Percentiles rank a stretch among this genome's conserved stretches.
These are phyloP conservation scores for Rhizophagus clarus DNA, from an alignment of 192 early-diverging fungal species.

Conservation along the genomic window DNA sequence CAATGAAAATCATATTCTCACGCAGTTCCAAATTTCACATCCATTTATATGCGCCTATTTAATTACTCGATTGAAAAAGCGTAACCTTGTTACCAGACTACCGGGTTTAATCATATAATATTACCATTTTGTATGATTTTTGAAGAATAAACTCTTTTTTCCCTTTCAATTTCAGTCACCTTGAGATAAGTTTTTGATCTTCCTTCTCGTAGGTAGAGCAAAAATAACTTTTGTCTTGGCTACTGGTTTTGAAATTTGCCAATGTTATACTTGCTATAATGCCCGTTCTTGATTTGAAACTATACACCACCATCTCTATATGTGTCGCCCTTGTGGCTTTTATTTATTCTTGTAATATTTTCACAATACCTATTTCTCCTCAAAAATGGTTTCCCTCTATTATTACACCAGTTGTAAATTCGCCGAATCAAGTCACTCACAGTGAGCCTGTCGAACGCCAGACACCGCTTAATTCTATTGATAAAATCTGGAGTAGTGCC, in stretches of 20 bases:
- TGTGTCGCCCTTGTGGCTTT: slow-evolving; percentile 21
- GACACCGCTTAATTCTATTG: not conserved
- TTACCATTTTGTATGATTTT: no score
- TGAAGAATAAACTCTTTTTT: no score
- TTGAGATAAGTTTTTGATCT: no score
- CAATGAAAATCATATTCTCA: no score
- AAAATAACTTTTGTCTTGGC: not conserved
- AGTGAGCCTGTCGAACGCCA: no score
- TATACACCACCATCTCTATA: slow-evolving; percentile 15
- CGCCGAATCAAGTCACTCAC: not conserved
- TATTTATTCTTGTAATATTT: slow-evolving; percentile 12
- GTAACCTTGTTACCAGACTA: no score
- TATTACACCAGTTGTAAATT: not conserved
- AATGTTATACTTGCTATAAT: slow-evolving; percentile 22
- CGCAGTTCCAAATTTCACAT: no score
- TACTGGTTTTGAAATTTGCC: not conserved
- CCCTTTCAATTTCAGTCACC: no score
- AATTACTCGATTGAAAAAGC: no score
- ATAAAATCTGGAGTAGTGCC: slow-evolving; percentile 13
- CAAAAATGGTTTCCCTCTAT: not conserved
- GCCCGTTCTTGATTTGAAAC: slow-evolving; percentile 19
- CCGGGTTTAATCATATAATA: no score
- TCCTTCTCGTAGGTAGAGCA: no score
- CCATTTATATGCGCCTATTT: no score
- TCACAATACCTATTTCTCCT: not conserved